Base-by-base conservation (phyloP, 805 yeast species). In the Saccharomycopsis babjevae region DNA sequence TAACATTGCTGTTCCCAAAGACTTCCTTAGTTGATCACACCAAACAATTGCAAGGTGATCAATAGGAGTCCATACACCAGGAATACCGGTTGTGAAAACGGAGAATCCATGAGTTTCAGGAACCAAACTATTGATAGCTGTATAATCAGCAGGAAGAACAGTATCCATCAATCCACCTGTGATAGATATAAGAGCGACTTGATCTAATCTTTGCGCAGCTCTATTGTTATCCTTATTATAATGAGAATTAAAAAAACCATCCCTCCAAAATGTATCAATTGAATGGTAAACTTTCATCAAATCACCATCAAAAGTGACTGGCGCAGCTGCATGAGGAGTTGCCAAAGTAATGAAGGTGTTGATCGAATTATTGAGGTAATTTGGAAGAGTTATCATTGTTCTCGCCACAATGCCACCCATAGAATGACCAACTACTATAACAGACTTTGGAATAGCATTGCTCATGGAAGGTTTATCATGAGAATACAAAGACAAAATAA, bases 361-460 rank as follows among this genome's bases (percentile, higher is more conserved):
- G 22, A 94, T 83, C 1, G 97, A 86, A 25, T 79, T 81, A 3
- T 80, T 80, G 1, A 76, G 67, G 69, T 89, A 92, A 68, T 90
- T 92, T 0, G 90, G 87, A 59, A 93, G 73, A 0, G 96, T 84
- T 6, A 89, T 78, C 83, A 92, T 83, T 0, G 89, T 85, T 62
- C 98, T 78, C 2, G 97, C 88, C 0, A 94, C 98, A 18, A 93
- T 82, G 2, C 99, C 99, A 50, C 99, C 99, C 99, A 93, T 93
- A 0, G 98, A 93, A 74, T 93, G 99, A 1, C 90, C 97, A 0
- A 93, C 66, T 0, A 93, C 70, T 0, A 93, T 82, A 1, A 93
- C 96, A 0, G 97, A 87, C 32, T 72, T 70, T 22, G 57, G 50
- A 46, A 46, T 25, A 11, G 52, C 52, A 46, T 46, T 46, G 3